These are phyloP conservation scores for Ustilago trichophora DNA, from an alignment of 1,284 basidiomycete species.

Conservation along the genomic window DNA sequence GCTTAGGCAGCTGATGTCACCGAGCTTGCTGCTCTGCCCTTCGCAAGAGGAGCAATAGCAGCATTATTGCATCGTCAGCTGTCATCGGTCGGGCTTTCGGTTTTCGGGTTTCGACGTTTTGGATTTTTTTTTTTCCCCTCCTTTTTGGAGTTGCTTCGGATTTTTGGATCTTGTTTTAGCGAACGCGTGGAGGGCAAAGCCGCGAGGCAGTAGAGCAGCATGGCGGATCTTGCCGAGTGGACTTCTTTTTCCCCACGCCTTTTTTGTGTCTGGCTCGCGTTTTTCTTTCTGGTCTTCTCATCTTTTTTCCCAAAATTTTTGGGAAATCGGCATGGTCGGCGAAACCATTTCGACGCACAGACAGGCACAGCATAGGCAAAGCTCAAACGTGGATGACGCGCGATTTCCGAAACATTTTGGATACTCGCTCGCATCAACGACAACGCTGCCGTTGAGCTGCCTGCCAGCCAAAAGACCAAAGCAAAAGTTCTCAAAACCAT, in stretches of 20 bases:
- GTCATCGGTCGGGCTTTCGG: background rate
- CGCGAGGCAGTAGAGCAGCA: background rate
- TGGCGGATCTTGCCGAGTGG: background rate
- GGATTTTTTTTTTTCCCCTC: background rate
- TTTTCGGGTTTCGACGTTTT: constrained; percentile 8
- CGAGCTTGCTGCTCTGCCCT: no score
- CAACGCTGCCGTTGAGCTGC: background rate
- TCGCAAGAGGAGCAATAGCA: no score
- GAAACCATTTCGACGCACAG: background rate
- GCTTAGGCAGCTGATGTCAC: no score
- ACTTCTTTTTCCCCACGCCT: constrained; percentile 2
- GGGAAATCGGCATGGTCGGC: constrained; percentile 3
- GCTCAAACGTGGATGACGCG: constrained; percentile 2
- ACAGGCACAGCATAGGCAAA: background rate
- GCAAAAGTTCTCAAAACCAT: background rate
- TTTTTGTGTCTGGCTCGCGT: no score
- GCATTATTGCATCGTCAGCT: constrained; percentile 2
- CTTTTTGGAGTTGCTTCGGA: constrained; percentile 1
- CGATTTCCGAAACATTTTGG: constrained; percentile 29
- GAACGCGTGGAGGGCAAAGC: constrained; percentile 20
- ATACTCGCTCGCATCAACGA: no score
- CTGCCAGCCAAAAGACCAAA: no score
- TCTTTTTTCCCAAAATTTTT: constrained; percentile 29
- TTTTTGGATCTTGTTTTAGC: no score
- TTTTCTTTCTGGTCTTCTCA: no score